Conservation (phyloP, 2,329 filamentous ascomycete species). For the Ophiostoma montium region DNA sequence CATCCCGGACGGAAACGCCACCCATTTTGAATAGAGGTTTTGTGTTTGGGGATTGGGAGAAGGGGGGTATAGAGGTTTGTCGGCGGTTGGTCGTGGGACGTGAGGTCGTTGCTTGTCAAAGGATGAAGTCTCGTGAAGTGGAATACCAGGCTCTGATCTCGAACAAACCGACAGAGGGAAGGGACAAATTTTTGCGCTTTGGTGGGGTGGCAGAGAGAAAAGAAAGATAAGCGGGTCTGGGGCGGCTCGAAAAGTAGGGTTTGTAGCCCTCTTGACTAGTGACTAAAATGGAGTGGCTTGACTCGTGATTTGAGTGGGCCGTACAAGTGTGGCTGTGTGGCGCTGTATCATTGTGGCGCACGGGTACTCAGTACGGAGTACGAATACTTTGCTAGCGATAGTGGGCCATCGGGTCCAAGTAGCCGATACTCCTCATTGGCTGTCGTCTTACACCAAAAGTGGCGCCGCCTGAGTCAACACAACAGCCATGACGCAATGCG, state of each 20-base stretch:
- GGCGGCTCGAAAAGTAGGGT: not conserved
- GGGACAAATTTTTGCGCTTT: conserved; percentile 1
- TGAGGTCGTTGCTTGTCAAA: conserved; percentile 2
- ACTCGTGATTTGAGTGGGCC: not conserved
- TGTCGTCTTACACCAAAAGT: not conserved
- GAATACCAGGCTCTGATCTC: not conserved
- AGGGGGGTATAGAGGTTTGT: not conserved
- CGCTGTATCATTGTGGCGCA: not conserved
- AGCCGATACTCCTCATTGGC: not conserved
- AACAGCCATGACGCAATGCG: no score
- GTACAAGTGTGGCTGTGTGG: not conserved
- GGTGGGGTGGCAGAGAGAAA: not conserved
- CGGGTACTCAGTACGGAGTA: no score
- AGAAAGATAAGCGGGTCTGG: not conserved
- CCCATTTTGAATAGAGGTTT: conserved; percentile 43
- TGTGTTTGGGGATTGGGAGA: conserved; percentile 4
- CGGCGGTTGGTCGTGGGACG: conserved; percentile 8
- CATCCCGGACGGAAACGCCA: conserved; percentile 71
- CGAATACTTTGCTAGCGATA: not conserved
- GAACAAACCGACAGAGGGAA: not conserved
- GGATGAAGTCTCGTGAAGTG: conserved; percentile 1
- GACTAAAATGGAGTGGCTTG: not conserved
- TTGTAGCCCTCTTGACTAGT: not conserved
- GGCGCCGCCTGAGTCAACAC: no score
- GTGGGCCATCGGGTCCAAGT: not conserved